These are phyloP conservation scores for Anisodus acutangulus DNA, from an alignment of 257 asterid genomes.

Conservation along the genomic window DNA sequence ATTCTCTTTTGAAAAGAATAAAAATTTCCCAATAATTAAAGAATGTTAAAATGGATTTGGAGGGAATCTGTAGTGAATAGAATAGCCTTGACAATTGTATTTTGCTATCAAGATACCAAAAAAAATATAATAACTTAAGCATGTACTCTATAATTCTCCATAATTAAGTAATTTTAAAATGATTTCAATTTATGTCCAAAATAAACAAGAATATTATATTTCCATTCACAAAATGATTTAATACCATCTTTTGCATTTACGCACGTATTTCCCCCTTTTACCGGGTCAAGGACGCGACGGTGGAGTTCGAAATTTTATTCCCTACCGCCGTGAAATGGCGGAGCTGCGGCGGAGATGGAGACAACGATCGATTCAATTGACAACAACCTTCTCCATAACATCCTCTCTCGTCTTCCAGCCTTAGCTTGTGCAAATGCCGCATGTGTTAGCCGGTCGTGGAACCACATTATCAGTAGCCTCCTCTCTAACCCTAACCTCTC, in stretches of 20 bases:
- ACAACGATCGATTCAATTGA: slow-evolving; percentile 52
- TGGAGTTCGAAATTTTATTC: not conserved
- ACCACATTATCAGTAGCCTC: slow-evolving; percentile 53
- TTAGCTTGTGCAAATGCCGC: slow-evolving; percentile 71
- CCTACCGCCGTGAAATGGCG: not conserved
- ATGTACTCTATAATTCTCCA: not conserved
- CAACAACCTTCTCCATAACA: slow-evolving; percentile 59
- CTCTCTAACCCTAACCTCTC: slow-evolving; percentile 70
- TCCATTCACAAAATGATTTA: no score
- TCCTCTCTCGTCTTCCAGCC: slow-evolving; percentile 74
- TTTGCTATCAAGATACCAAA: not conserved
- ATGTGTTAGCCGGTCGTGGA: slow-evolving; percentile 85
- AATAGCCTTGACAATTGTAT: no score
- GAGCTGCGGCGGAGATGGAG: not conserved
- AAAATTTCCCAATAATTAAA: no score
- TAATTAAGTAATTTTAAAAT: no score
- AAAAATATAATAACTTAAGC: no score
- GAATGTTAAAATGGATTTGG: no score
- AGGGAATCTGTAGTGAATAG: no score
- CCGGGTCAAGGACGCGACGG: not conserved
- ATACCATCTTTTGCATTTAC: no score
- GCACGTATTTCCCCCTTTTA: no score
- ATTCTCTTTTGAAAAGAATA: no score
- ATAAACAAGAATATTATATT: no score
- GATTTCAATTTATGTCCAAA: no score